Evolutionary conservation across 129 eudicot genomes (phyloP), one percentile per base, ranked within the genome.

Genomic region (Ambrosia artemisiifolia): DNA sequence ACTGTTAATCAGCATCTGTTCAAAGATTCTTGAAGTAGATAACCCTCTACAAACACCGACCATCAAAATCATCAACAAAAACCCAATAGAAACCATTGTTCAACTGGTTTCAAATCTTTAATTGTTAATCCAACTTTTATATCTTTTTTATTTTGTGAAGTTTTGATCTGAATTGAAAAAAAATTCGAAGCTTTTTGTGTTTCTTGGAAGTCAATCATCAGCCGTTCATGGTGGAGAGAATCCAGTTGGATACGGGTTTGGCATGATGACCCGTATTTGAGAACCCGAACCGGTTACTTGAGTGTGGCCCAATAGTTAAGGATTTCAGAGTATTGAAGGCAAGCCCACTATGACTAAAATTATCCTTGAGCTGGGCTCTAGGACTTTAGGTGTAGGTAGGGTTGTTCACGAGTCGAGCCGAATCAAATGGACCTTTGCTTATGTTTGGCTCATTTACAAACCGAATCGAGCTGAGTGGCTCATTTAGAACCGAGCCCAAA

Each of bases 1-100:
- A 33, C 59, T 13, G 11, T 1, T 40, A 1, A 40, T 40, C 11
- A 40, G 40, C 42, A 73, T 42, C 40, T 70, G 79, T 65, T 87
- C 63, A 2, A 77, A 34, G 11, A 84, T 71, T 54, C 83, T 80
- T 2, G 85, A 77, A 14, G 78, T 46, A 7, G 84, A 77, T 62
- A 79, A 47, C 18, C 81, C 89, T 13, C 50, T 30, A 38, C 77
- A 77, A 69, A 46, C 73, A 34, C 51, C 18, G 1, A 81, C 64
- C 16, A 74, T 55, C 61, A 59, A 38, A 60, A 63, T 36, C 56
- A 53, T 20, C 35, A 75, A 12, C 16, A 75, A 61, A 12, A 70
- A n/a, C 66, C 24, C 70, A 11, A 51, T 67, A 38, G 66, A 17
- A 70, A 42, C 60, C 43, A 60, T 35, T 63, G n/a, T n/a, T n/a